phyloP scores from a whole-genome alignment of 2,329 filamentous ascomycete genomes.

The Sclerotinia trifoliorum region DNA sequence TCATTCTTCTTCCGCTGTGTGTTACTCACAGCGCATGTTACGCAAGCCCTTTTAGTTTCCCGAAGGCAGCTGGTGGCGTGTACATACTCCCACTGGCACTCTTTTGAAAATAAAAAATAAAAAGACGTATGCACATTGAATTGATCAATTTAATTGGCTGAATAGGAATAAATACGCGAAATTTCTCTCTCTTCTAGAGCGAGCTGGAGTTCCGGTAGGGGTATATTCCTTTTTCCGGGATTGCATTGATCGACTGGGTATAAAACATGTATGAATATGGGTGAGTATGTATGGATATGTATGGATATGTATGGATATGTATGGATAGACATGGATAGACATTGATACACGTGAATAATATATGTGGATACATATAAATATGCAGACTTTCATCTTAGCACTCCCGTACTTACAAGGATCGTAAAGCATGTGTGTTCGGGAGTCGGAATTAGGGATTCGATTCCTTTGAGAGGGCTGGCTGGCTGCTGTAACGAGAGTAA shows the following conservation, averaged over 20 bases:
- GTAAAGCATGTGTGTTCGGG: not conserved
- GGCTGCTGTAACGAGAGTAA: too few relatives aligned
- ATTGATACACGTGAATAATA: not conserved
- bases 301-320: too few relatives aligned
- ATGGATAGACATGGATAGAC: too few relatives aligned
- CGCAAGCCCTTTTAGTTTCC: not conserved
- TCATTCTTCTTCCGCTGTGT: not conserved
- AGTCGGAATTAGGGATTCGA: not conserved
- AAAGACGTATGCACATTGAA: not conserved
- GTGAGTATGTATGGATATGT: not conserved
- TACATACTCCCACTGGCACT: not conserved
- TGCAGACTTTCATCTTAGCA: not conserved
- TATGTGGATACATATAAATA: not conserved
- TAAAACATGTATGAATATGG: too few relatives aligned
- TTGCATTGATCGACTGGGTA: slow-evolving; percentile 1
- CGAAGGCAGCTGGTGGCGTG: not conserved
- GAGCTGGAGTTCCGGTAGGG: not conserved
- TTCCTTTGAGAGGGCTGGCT: not conserved
- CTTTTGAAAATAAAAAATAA: too few relatives aligned
- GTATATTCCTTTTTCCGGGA: not conserved
- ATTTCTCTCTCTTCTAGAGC: not conserved
- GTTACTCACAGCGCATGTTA: too few relatives aligned
- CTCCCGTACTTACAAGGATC: slow-evolving; percentile 8
- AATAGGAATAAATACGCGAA: not conserved
- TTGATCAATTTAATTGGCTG: not conserved